Evolutionary conservation across 129 eudicot genomes (phyloP).

Genomic region (carrot (Daucus carota)): DH1_v3.0 NC_030387.2:9488501-9489000

Average conservation of each 20-base stretch:
- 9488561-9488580: neutral
- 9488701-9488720: slow-evolving; percentile 86
- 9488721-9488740: slow-evolving; percentile 95
- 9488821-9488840: neutral
- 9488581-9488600: neutral
- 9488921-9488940: too few species aligned
- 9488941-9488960: too few species aligned
- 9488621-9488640: slow-evolving; percentile 10
- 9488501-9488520: neutral
- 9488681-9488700: slow-evolving; percentile 94
- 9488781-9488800: neutral
- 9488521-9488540: neutral
- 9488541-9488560: neutral
- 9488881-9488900: neutral
- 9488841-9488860: neutral
- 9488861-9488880: neutral
- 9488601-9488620: neutral
- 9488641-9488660: slow-evolving; percentile 95
- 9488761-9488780: slow-evolving; percentile 46
- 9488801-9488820: neutral
- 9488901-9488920: too few species aligned
- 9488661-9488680: slow-evolving; percentile 86
- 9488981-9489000: neutral
- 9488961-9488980: too few species aligned
- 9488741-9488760: slow-evolving; percentile 92